Conservation (phyloP, 352 stramenopile genomes). For the Thalassiosira oceanica region DNA sequence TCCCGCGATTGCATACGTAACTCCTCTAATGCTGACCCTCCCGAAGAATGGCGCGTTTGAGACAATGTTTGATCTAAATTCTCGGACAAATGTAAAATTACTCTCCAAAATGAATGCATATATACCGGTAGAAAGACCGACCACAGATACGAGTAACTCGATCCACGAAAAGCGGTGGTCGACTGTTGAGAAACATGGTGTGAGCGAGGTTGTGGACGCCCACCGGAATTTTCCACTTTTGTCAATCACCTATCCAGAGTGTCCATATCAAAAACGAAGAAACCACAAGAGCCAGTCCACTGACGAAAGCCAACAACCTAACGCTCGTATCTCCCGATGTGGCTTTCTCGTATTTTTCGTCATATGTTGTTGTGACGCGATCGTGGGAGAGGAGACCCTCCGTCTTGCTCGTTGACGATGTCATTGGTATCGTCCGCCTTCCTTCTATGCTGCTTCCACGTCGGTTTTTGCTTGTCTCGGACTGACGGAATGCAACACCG, state of each 20-base stretch:
- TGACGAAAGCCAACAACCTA: slow-evolving; percentile 22
- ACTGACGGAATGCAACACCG: too few relatives aligned
- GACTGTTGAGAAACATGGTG: not conserved
- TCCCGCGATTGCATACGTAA: slow-evolving; percentile 15
- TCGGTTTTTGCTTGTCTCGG: too few relatives aligned
- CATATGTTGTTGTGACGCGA: slow-evolving; percentile 16
- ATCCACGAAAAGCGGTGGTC: slow-evolving; percentile 12
- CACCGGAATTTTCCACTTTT: not conserved
- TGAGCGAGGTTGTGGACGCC: not conserved
- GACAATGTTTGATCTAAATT: slow-evolving; percentile 3
- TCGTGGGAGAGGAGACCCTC: slow-evolving; percentile 16
- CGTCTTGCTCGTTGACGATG: too few relatives aligned
- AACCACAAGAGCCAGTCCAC: slow-evolving; percentile 21
- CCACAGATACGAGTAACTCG: slow-evolving; percentile 16
- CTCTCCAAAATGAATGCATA: slow-evolving; percentile 31
- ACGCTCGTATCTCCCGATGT: slow-evolving; percentile 10
- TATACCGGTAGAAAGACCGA: slow-evolving; percentile 6
- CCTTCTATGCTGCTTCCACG: too few relatives aligned
- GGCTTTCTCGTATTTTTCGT: slow-evolving; percentile 8
- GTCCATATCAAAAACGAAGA: slow-evolving; percentile 11
- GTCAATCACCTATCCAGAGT: slow-evolving; percentile 8
- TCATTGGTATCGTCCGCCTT: too few relatives aligned
- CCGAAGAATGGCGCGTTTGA: not conserved
- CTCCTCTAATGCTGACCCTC: slow-evolving; percentile 16
- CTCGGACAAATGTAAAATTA: slow-evolving; percentile 9